Conservation (phyloP, 768 basidiomycete species). For the Russula compacta region DNA sequence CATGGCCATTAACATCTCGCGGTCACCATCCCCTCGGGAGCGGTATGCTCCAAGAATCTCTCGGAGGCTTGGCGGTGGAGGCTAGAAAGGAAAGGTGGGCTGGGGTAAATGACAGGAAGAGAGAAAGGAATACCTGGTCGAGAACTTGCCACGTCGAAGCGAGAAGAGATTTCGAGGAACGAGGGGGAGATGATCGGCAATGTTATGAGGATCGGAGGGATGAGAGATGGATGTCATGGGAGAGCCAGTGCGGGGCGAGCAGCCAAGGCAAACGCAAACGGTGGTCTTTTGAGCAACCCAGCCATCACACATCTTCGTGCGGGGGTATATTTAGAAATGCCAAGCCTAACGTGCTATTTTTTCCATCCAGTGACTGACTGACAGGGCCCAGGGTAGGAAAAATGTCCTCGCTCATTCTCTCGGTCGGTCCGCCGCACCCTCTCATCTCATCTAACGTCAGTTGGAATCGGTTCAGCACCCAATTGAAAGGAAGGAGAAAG, state of each 20-base stretch:
- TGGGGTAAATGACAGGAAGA: not conserved
- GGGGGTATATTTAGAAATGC: slow-evolving; percentile 20
- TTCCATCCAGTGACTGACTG: not conserved
- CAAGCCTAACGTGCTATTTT: slow-evolving; percentile 21
- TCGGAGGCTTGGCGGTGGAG: slow-evolving; percentile 71
- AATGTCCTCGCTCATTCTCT: not conserved
- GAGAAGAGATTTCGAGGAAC: slow-evolving; percentile 27
- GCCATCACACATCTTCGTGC: slow-evolving; percentile 14
- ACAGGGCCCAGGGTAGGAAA: slow-evolving; percentile 1
- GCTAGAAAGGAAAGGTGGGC: slow-evolving; percentile 31
- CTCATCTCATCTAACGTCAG: not conserved
- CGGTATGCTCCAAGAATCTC: slow-evolving; percentile 85
- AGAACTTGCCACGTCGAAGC: slow-evolving; percentile 38
- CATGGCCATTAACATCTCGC: slow-evolving; percentile 85
- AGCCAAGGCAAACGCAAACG: not conserved
- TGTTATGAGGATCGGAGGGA: slow-evolving; percentile 1
- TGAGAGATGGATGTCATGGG: slow-evolving; percentile 18
- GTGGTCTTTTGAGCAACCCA: slow-evolving; percentile 19
- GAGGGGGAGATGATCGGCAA: slow-evolving; percentile 11
- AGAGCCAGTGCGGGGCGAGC: not conserved
- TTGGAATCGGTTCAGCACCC: too few relatives aligned
- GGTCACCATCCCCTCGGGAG: slow-evolving; percentile 81
- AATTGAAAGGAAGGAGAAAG: too few relatives aligned
- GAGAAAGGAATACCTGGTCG: slow-evolving; percentile 33
- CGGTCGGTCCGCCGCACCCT: not conserved